Conservation (phyloP, 257 asterid genomes). For the Solanum stenotomum region DNA sequence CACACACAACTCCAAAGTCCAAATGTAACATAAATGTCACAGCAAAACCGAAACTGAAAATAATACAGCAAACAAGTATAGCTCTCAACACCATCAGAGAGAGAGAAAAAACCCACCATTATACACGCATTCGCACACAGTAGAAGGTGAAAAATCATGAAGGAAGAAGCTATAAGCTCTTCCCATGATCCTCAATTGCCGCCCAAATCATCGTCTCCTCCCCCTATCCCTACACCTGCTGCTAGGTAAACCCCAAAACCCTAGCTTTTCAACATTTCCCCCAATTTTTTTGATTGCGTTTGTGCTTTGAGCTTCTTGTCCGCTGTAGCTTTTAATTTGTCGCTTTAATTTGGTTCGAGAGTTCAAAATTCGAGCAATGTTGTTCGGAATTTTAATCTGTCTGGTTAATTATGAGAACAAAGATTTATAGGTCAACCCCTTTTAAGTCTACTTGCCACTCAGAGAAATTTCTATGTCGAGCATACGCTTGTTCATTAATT, state of each 20-base stretch:
- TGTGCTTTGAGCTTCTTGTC: background rate
- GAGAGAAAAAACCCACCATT: background rate
- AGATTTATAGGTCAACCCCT: background rate
- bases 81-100: background rate
- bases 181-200: conserved; percentile 61
- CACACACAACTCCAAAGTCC: background rate
- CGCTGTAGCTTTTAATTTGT: background rate
- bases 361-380: background rate
- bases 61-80: background rate
- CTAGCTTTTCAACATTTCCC: background rate
- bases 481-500: background rate
- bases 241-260: conserved; percentile 54
- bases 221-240: conserved; percentile 79
- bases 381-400: background rate
- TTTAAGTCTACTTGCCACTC: background rate
- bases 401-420: background rate
- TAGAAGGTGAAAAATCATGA: conserved; percentile 29
- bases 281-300: background rate
- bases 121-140: background rate
- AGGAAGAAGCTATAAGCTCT: conserved; percentile 92
- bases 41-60: background rate
- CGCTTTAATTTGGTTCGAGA: background rate
- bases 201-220: conserved; percentile 78
- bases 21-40: background rate
- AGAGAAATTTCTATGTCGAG: background rate